Evolutionary conservation across 495 filamentous ascomycete species (phyloP).

Genomic region (Penicillium egyptiacum): DNA sequence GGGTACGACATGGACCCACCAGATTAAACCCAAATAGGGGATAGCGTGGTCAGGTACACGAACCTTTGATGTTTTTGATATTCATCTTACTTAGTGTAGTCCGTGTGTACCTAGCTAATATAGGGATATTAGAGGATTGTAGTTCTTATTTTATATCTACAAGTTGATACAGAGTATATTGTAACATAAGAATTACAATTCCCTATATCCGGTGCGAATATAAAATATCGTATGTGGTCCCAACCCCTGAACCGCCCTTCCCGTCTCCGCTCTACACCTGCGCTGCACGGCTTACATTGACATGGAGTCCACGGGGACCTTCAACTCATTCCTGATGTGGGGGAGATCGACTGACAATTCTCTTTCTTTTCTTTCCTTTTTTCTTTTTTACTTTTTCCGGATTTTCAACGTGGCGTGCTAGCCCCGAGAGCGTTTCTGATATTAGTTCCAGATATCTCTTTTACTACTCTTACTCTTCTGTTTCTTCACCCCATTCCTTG

Average conservation of each 20-base stretch:
- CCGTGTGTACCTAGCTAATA: too few species aligned
- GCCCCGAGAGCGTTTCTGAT: background rate
- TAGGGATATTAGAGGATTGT: too few species aligned
- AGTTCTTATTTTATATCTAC: too few species aligned
- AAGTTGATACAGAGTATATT: too few species aligned
- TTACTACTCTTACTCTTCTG: background rate
- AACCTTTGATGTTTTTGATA: conserved; percentile 2
- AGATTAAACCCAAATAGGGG: conserved; percentile 1
- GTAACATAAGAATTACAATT: background rate
- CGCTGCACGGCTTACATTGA: conserved; percentile 17
- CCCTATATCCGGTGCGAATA: background rate
- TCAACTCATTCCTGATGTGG: conserved; percentile 28
- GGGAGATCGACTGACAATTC: conserved; percentile 23
- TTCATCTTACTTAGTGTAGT: background rate
- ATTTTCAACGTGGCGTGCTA: conserved; percentile 1
- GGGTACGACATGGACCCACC: conserved; percentile 7
- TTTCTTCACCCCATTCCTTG: background rate
- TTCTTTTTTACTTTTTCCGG: background rate
- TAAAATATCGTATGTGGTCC: background rate
- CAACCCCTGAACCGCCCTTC: conserved; percentile 35
- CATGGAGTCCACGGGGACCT: background rate
- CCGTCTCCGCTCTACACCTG: conserved; percentile 23
- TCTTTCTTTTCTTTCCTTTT: conserved; percentile 5
- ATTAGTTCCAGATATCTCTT: background rate
- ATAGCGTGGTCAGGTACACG: background rate